Evolutionary conservation across 2,329 filamentous ascomycete species (phyloP).

Genomic region (Pleoardoris graminearum): DNA sequence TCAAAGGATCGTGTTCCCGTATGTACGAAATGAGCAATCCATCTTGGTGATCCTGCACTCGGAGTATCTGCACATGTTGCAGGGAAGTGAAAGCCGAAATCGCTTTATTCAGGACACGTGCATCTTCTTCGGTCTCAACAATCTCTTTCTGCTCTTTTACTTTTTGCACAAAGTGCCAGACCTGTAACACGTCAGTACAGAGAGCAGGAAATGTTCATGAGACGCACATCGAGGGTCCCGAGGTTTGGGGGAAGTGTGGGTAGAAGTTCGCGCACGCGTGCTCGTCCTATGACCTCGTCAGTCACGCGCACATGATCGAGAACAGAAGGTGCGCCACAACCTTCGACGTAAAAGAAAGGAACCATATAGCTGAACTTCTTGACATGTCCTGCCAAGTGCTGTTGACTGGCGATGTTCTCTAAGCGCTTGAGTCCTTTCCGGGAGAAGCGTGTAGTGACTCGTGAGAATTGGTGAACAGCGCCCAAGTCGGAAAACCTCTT

Average conservation of each 20-base stretch:
- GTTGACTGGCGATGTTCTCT: constrained; percentile 53
- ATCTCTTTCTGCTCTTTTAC: constrained; percentile 57
- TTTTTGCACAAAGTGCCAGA: constrained; percentile 51
- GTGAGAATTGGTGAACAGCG: constrained; percentile 55
- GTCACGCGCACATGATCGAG: constrained; percentile 16
- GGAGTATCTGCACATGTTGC: constrained; percentile 67
- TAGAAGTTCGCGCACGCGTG: constrained; percentile 47
- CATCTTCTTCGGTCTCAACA: constrained; percentile 56
- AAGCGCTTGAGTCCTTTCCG: constrained; percentile 54
- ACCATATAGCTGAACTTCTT: constrained; percentile 65
- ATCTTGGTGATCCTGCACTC: constrained; percentile 63
- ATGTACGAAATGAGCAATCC: constrained; percentile 58
- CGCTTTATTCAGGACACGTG: constrained; percentile 57
- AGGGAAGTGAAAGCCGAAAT: constrained; percentile 62
- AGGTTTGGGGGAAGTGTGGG: constrained; percentile 42
- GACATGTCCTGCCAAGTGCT: constrained; percentile 57
- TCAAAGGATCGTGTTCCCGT: constrained; percentile 51
- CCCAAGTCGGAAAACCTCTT: constrained; percentile 56
- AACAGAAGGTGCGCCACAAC: constrained; percentile 41
- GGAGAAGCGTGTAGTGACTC: constrained; percentile 57
- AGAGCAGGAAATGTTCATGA: neutral
- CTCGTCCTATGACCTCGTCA: constrained; percentile 42
- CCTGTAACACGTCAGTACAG: constrained; percentile 10
- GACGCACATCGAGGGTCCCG: constrained; percentile 35
- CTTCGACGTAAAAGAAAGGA: constrained; percentile 61